Evolutionary conservation across 768 basidiomycete species (phyloP), one percentile per base, ranked within the genome.

Genomic region (Tricholoma terreum): DNA sequence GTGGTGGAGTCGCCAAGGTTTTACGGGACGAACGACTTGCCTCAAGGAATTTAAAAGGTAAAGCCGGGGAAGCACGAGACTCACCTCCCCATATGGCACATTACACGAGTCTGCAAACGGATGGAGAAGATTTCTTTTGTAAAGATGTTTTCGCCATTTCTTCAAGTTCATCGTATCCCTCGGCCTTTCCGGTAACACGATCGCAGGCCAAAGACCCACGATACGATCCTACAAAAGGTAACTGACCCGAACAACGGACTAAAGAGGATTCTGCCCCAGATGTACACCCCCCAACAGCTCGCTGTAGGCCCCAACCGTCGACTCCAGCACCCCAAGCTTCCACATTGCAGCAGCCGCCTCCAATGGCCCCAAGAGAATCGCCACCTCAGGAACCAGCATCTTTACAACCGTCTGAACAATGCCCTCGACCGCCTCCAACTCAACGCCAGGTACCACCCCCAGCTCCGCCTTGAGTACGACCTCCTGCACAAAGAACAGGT

Each of bases 81-180:
- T 34, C 21, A 19, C 52, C 52, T 48, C 55, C 56, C 12, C 60
- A 61, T 24, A 57, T 61, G 56, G 33, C 54, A 24, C 19, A 45
- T 24, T 45, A 9, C 6, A 19, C 22, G 43, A 45, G 43, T 45
- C 43, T 45, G 1, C 43, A 45, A 10, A 12, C 22, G 1, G 43
- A 24, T 24, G 43, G 22, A 3, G 12, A 11, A 22, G 43, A 45
- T 5, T 46, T 27, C 19, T 46, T 46, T n/a, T 12, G 15, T 14
- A 6, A 15, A 14, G 12, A 46, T 27, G 24, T 24, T 1, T 46
- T 14, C 14, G 45, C 24, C 4, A 12, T 46, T 30, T 27, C 45
- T 2, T 27, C 24, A 14, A 27, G 22, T 10, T 2, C 24, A 6
- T 14, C 12, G 8, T 35, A 35, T 7, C 11, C 45, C 14, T 19